Conservation (phyloP, 2,329 filamentous ascomycete species). For the Neoascochyta sp. region DNA sequence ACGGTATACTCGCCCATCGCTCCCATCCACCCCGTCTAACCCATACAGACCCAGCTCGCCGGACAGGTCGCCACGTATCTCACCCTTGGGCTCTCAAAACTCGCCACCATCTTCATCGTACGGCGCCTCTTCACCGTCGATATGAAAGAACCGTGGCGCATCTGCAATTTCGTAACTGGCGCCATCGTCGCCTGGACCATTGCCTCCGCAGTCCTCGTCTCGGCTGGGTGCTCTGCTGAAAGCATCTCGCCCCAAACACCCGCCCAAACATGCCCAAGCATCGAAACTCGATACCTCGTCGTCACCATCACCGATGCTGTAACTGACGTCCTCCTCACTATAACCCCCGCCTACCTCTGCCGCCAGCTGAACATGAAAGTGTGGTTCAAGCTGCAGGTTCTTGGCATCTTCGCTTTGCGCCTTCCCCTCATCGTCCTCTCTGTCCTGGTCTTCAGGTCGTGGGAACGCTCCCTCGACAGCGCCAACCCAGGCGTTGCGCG, state of each 20-base stretch:
- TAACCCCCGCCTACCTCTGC: constrained; percentile 21
- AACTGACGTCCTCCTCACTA: constrained; percentile 21
- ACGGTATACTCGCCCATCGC: constrained; percentile 7
- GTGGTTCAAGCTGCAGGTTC: constrained; percentile 25
- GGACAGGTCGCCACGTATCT: constrained; percentile 23
- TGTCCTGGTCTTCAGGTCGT: constrained; percentile 11
- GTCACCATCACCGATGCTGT: constrained; percentile 18
- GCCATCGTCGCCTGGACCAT: constrained; percentile 20
- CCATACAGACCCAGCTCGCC: constrained; percentile 11
- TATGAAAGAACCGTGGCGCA: constrained; percentile 18
- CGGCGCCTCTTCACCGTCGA: constrained; percentile 28
- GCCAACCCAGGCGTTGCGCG: constrained; percentile 16
- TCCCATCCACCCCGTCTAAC: background rate
- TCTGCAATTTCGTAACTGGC: constrained; percentile 19
- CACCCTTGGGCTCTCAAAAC: constrained; percentile 26
- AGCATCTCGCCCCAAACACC: constrained; percentile 11
- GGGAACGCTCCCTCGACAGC: constrained; percentile 8
- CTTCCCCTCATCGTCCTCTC: constrained; percentile 15
- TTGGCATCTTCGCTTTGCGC: constrained; percentile 22
- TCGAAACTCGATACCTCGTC: constrained; percentile 15
- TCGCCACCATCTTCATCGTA: constrained; percentile 23
- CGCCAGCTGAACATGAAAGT: constrained; percentile 25
- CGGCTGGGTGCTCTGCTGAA: constrained; percentile 18
- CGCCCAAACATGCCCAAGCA: constrained; percentile 13
- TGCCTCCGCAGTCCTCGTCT: constrained; percentile 14